Evolutionary conservation across 1,284 basidiomycete genomes (phyloP).

Genomic region (Coniophora puteana): DNA sequence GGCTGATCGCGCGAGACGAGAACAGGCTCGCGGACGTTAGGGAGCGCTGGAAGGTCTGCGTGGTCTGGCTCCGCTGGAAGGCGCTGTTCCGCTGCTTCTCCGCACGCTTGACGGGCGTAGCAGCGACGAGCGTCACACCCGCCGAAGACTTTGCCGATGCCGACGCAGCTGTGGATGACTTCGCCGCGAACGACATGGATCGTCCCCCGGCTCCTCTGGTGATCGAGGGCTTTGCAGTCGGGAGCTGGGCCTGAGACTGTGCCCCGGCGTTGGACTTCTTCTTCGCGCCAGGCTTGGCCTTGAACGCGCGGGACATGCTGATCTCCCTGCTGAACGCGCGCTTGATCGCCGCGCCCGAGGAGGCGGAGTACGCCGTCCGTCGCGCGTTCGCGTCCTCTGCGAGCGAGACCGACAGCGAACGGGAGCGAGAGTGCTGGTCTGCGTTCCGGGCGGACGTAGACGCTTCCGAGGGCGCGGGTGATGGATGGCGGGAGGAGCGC

Average conservation of each 20-base stretch:
- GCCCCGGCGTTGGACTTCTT: constrained; percentile 17
- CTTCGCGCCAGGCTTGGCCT: constrained; percentile 22
- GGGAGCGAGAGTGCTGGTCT: constrained; percentile 44
- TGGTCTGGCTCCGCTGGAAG: not conserved
- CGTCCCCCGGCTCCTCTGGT: constrained; percentile 10
- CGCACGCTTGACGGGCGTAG: constrained; percentile 50
- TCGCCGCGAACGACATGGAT: constrained; percentile 10
- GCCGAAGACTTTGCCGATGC: constrained; percentile 8
- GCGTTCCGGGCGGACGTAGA: constrained; percentile 11
- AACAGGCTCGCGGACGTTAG: constrained; percentile 2
- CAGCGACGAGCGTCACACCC: constrained; percentile 52
- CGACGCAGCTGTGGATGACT: not conserved
- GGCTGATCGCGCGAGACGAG: constrained; percentile 3
- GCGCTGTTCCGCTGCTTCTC: constrained; percentile 2
- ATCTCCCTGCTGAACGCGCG: constrained; percentile 58
- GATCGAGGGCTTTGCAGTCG: no score
- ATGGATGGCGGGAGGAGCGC: constrained; percentile 5
- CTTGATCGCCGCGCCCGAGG: constrained; percentile 37
- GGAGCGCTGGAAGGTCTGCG: not conserved
- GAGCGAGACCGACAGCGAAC: constrained; percentile 63
- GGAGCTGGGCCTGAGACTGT: no score
- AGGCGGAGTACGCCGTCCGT: constrained; percentile 35
- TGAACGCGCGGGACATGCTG: constrained; percentile 70
- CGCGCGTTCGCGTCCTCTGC: constrained; percentile 46
- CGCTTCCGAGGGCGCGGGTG: constrained; percentile 15